These are phyloP conservation scores for Acacia pycnantha DNA, from an alignment of 331 rosid genomes.

Conservation along the genomic window DNA sequence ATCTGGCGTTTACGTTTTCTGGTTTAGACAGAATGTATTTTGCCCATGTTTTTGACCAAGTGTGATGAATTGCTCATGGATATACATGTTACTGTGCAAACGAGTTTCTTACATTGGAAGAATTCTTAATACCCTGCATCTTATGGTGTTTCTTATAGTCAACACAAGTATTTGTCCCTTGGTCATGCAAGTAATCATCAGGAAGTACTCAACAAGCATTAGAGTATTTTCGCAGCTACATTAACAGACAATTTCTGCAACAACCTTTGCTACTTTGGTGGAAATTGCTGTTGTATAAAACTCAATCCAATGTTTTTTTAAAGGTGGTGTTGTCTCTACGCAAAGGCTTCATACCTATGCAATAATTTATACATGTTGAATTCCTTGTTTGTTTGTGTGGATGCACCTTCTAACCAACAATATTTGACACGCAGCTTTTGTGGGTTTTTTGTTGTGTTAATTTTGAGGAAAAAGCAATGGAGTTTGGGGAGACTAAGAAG, in stretches of 20 bases:
- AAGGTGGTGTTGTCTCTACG: neutral
- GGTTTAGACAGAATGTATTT: neutral
- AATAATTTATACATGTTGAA: neutral
- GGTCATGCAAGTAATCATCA: neutral
- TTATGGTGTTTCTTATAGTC: neutral
- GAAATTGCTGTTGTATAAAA: neutral
- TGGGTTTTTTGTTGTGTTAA: neutral
- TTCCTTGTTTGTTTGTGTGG: conserved; percentile 4
- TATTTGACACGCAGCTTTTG: neutral
- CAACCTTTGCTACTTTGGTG: neutral
- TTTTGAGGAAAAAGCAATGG: neutral
- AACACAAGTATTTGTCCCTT: neutral
- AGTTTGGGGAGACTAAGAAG: neutral
- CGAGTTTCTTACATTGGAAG: neutral
- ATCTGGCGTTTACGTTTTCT: neutral
- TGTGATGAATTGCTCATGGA: neutral
- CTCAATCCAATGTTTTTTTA: neutral
- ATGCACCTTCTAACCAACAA: neutral
- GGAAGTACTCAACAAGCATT: neutral
- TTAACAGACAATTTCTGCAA: neutral
- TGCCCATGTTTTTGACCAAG: neutral
- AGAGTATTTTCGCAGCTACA: neutral
- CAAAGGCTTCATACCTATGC: neutral
- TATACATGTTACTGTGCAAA: neutral
- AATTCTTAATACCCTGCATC: neutral